Percentiles rank a stretch among this genome's conserved stretches.
Conservation (phyloP, 495 filamentous ascomycete genomes). For the Chaetomium tenue region DNA sequence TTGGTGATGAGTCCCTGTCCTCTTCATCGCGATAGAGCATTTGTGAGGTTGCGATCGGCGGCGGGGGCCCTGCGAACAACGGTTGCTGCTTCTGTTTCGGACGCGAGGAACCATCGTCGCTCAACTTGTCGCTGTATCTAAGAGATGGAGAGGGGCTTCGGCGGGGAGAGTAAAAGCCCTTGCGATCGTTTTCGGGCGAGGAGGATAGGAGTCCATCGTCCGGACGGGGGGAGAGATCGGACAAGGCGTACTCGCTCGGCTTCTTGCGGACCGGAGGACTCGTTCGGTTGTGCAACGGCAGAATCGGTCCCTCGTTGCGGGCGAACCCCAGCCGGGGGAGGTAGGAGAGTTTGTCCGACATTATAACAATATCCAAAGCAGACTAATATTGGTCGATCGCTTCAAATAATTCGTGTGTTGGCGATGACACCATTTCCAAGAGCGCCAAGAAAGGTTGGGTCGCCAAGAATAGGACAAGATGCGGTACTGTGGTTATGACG, state of each 20-base stretch:
- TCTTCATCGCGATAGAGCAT: conserved; percentile 37
- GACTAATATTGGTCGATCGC: no score
- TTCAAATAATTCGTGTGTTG: no score
- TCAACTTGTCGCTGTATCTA: conserved; percentile 24
- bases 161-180: not conserved
- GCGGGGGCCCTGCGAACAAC: conserved; percentile 38
- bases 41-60: conserved; percentile 35
- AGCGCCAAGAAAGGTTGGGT: no score
- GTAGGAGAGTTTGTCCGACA: conserved; percentile 31
- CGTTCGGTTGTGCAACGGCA: conserved; percentile 31
- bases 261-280: conserved; percentile 33
- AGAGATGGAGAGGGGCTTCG: conserved; percentile 21
- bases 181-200: conserved; percentile 8
- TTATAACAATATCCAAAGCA: not conserved
- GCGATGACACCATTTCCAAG: no score
- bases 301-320: conserved; percentile 27
- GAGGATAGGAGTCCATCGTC: conserved; percentile 37
- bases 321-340: conserved; percentile 33
- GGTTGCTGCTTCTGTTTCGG: conserved; percentile 20
- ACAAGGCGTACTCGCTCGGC: conserved; percentile 44
- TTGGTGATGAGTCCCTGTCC: conserved; percentile 18
- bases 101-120: conserved; percentile 29
- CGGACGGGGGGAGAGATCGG: conserved; percentile 44
- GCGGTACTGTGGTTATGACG: not conserved
- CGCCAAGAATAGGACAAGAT: not conserved